These are phyloP conservation scores for Cyclotella baltica DNA, from an alignment of 108 stramenopile genomes.

Conservation along the genomic window DNA sequence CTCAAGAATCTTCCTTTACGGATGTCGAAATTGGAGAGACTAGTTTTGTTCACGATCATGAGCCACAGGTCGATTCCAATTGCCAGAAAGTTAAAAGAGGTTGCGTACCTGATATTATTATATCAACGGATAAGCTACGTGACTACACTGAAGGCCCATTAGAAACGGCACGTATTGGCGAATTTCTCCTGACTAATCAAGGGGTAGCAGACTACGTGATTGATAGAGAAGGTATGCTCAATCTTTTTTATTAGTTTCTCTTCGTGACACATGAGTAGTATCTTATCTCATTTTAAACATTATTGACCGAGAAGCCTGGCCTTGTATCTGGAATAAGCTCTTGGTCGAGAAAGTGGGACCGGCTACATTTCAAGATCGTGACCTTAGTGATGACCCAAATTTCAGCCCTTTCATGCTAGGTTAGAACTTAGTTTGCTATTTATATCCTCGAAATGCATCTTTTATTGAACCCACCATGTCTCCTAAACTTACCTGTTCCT, in stretches of 20 bases:
- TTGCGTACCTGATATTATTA: neutral
- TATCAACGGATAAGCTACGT: neutral
- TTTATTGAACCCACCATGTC: too few relatives aligned
- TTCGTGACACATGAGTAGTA: neutral
- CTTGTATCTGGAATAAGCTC: neutral
- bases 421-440: too few relatives aligned
- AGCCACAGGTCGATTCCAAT: too few relatives aligned
- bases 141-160: too few relatives aligned
- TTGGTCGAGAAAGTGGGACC: neutral
- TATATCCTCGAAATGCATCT: too few relatives aligned
- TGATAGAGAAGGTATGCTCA: too few relatives aligned
- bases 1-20: neutral
- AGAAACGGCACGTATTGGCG: too few relatives aligned
- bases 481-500: too few relatives aligned
- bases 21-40: neutral
- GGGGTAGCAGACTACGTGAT: too few relatives aligned
- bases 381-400: neutral
- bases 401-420: constrained; percentile 1
- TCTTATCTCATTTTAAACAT: neutral
- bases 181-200: too few relatives aligned
- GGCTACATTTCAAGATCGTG: neutral
- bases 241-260: neutral
- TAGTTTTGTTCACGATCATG: neutral
- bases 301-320: neutral
- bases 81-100: constrained; percentile 3